These are phyloP conservation scores for Reticulomyxa filosa DNA, from an alignment of 78 protist genomes.

Conservation along the genomic window DNA sequence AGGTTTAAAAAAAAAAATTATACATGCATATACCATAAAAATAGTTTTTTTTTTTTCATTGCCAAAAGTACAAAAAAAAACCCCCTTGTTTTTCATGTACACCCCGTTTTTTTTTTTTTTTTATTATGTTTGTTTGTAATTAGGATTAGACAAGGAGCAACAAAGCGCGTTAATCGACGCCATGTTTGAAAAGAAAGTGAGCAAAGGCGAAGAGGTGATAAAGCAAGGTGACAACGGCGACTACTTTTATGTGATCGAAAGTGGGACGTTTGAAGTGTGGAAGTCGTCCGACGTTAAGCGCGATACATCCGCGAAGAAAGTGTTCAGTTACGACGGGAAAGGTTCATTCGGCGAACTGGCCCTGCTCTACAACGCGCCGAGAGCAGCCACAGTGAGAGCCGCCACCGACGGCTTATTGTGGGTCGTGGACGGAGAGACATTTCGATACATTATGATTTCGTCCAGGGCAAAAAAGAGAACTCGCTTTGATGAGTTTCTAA, in stretches of 20 bases:
- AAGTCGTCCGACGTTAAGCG: not conserved
- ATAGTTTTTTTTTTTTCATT: too few species aligned
- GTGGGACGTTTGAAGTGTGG: not conserved
- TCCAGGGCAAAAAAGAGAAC: too few species aligned
- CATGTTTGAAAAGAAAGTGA: not conserved
- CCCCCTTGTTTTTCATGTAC: too few species aligned
- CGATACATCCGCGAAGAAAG: too few species aligned
- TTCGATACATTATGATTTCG: not conserved
- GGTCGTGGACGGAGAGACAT: not conserved
- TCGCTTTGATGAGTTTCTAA: too few species aligned
- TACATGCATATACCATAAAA: too few species aligned
- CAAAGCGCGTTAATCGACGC: constrained; percentile 5
- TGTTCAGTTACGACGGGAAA: not conserved
- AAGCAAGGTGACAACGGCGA: not conserved
- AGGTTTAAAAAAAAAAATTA: too few species aligned
- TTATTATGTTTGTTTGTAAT: too few species aligned
- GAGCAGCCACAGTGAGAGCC: not conserved
- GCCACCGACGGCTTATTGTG: not conserved
- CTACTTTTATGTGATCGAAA: not conserved
- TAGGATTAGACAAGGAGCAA: too few species aligned
- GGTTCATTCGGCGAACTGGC: constrained; percentile 5
- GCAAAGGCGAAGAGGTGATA: not conserved
- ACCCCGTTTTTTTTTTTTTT: too few species aligned
- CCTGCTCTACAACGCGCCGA: constrained; percentile 1
- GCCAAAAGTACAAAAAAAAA: too few species aligned